Evolutionary conservation across 768 basidiomycete genomes (phyloP).

Genomic region (Chlorophyllum brunneum): DNA sequence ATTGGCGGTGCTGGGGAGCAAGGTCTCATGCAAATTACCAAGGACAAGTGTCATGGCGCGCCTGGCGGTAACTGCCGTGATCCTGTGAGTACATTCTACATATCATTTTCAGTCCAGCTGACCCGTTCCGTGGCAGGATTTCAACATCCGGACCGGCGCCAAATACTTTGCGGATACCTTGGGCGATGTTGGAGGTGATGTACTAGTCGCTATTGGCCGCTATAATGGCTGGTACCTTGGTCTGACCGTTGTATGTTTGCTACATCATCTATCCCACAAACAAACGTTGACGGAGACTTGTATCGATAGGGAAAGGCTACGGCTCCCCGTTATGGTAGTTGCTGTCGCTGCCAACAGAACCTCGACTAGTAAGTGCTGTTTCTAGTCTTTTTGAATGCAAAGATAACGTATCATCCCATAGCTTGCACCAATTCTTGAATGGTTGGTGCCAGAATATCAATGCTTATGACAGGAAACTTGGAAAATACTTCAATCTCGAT

Average conservation of each 20-base stretch:
- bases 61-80: slow-evolving; percentile 44
- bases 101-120: not conserved
- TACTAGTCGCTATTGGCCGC: slow-evolving; percentile 56
- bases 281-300: slow-evolving; percentile 10
- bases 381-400: slow-evolving; percentile 1
- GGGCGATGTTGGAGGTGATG: slow-evolving; percentile 42
- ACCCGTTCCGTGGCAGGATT: slow-evolving; percentile 41
- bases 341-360: slow-evolving; percentile 79
- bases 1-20: slow-evolving; percentile 79
- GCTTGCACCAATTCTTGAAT: slow-evolving; percentile 67
- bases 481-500: slow-evolving; percentile 67
- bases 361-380: slow-evolving; percentile 67
- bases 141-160: slow-evolving; percentile 68
- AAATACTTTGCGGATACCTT: slow-evolving; percentile 55
- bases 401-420: slow-evolving; percentile 22
- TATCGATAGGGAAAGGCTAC: slow-evolving; percentile 47
- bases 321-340: slow-evolving; percentile 45
- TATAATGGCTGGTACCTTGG: slow-evolving; percentile 73
- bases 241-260: slow-evolving; percentile 50
- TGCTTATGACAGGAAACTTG: slow-evolving; percentile 44
- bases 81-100: slow-evolving; percentile 30
- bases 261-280: not conserved
- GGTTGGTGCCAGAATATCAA: slow-evolving; percentile 66
- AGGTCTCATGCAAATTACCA: slow-evolving; percentile 83
- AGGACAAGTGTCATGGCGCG: slow-evolving; percentile 68